Base-by-base conservation (phyloP, 2,329 filamentous ascomycete genomes). In the Ceratocystis cubensis region DNA sequence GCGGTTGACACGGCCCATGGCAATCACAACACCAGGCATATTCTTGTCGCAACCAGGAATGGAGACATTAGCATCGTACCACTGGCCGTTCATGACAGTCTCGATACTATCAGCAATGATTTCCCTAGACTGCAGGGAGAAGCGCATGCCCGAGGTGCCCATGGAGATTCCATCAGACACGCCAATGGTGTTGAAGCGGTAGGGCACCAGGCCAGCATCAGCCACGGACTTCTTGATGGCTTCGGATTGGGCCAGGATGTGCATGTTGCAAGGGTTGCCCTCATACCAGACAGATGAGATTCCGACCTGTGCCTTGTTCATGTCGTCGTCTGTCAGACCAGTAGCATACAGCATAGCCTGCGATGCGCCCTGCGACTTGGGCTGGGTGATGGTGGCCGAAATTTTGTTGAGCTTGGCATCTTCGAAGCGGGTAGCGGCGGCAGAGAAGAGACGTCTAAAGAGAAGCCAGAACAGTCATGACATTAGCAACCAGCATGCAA, bases 21-120 rank as follows among this genome's bases (percentile, higher is more conserved):
- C 94, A 73, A 94, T 94, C 72, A 91, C 79, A 13, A 94, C 89
- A 76, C 89, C 89, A 1, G 91, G 91, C 94, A 99, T 97, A 79
- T 99, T 99, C 85, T 99, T 99, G 83, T 99, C 94, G 78, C 94
- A 99, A 62, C 94, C 94, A 15, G 94, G 94, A 72, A 99, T 88
- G 65, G 91, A 96, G 74, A 99, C 88, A 77, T 97, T 97, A 71
- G 86, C 93, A 76, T 99, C 94, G 75, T 99, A 97, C 91, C 92
- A 97, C 78, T 99, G 94, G 17, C 91, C 94, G 71, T 91, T 88
- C 92, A 97, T 99, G 72, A 99, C 94, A 4, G 94, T 97, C 82
- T 99, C 94, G 73, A 99, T 96, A 69, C 89, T 95, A 78, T 99
- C 94, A 73, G 94, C 94, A 72, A 99, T 99, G 73, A 99, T 84